Evolutionary conservation across 2,329 filamentous ascomycete species (phyloP).

Genomic region (Sclerotinia glacialis): DNA sequence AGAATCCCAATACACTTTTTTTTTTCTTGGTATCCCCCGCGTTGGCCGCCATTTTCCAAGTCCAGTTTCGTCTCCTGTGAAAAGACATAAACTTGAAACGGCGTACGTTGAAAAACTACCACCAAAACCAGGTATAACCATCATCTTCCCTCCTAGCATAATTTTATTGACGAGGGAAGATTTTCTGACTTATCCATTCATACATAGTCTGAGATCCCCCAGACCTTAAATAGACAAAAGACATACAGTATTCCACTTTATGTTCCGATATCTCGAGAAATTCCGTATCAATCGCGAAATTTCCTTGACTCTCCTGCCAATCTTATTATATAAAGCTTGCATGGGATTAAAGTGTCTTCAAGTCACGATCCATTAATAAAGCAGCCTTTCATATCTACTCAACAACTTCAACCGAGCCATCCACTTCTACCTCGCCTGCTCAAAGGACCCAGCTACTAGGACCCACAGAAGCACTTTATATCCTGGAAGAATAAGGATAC

Average conservation of each 20-base stretch:
- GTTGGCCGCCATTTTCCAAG: slow-evolving; percentile 13
- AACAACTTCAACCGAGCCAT: slow-evolving; percentile 9
- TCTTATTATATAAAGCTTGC: slow-evolving; percentile 22
- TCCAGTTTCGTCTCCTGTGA: slow-evolving; percentile 19
- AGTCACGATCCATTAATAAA: slow-evolving; percentile 14
- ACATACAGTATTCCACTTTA: neutral
- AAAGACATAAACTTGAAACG: slow-evolving; percentile 22
- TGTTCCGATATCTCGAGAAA: neutral
- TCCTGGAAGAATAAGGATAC: slow-evolving; percentile 17
- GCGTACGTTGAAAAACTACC: slow-evolving; percentile 14
- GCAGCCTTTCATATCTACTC: slow-evolving; percentile 9
- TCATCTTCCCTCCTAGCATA: slow-evolving; percentile 10
- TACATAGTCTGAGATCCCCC: slow-evolving; percentile 9
- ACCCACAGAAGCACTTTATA: slow-evolving; percentile 21
- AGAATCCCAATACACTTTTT: slow-evolving; percentile 1
- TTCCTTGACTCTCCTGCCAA: slow-evolving; percentile 22
- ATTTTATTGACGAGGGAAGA: slow-evolving; percentile 20
- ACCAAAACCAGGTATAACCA: slow-evolving; percentile 11
- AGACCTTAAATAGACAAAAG: neutral
- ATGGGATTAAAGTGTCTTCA: slow-evolving; percentile 14
- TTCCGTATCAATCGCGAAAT: slow-evolving; percentile 6
- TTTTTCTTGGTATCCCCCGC: slow-evolving; percentile 12
- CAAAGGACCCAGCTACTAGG: slow-evolving; percentile 1
- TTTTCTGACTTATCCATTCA: slow-evolving; percentile 6
- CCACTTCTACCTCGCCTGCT: slow-evolving; percentile 2